phyloP scores from a whole-genome alignment of 2,329 filamentous ascomycete genomes.

The Colletotrichum orbiculare region DNA sequence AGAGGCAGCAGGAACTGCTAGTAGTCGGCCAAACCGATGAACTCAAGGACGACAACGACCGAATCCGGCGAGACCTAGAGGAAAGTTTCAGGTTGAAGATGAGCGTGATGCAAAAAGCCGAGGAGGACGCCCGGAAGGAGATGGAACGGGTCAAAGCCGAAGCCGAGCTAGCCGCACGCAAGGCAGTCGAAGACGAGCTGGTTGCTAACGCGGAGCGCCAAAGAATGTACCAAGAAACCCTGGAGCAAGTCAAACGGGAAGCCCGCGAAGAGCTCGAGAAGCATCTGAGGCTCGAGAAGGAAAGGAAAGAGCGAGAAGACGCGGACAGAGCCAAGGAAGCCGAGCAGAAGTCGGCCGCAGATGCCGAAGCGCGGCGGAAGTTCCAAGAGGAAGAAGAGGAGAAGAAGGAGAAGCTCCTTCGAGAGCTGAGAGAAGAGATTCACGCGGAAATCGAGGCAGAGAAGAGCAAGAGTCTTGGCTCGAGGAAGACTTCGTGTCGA shows the following conservation, averaged over 20 bases:
- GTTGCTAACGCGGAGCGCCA: neutral
- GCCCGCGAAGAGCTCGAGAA: neutral
- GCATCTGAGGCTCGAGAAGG: neutral
- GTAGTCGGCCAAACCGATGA: neutral
- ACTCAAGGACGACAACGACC: neutral
- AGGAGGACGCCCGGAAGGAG: slow-evolving; percentile 46
- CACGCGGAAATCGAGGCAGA: neutral
- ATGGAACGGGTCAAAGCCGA: slow-evolving; percentile 49
- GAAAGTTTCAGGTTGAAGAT: neutral
- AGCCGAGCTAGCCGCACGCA: slow-evolving; percentile 39
- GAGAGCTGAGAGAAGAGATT: slow-evolving; percentile 2
- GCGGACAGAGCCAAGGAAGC: neutral
- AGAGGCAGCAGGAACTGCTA: neutral
- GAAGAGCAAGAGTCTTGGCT: neutral
- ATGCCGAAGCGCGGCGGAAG: neutral
- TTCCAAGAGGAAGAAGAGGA: neutral
- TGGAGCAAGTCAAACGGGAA: neutral
- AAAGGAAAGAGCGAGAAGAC: neutral
- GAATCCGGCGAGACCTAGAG: neutral
- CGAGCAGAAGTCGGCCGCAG: neutral
- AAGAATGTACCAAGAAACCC: neutral
- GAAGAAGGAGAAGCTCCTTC: neutral
- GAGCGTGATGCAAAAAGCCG: neutral
- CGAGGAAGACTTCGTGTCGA: neutral
- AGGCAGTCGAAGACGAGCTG: slow-evolving; percentile 37